Percentiles rank a stretch among this genome's conserved stretches.
Conservation (phyloP, 139 green algal genomes). For the Tetradesmus obliquus region DNA sequence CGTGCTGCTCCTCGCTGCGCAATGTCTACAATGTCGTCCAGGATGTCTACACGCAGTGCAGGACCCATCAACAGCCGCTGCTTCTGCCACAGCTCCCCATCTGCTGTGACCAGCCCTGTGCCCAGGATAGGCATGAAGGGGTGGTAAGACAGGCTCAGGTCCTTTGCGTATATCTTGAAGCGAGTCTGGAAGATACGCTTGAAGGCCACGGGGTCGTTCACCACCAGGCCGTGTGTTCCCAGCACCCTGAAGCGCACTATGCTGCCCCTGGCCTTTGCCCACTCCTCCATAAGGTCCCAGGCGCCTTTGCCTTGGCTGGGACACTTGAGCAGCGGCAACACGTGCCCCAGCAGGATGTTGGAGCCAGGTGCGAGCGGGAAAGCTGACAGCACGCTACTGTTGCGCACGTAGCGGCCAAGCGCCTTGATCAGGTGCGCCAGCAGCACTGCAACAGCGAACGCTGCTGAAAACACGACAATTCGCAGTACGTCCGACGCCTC, state of each 20-base stretch:
- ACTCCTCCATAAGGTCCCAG: conserved; percentile 85
- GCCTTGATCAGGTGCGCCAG: conserved; percentile 12
- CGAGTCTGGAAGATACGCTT: conserved; percentile 88
- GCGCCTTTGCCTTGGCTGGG: conserved; percentile 57
- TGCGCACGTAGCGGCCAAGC: conserved; percentile 26
- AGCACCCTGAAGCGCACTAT: conserved; percentile 78
- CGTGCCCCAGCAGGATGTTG: conserved; percentile 68
- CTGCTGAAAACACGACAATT: not conserved
- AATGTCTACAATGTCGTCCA: conserved; percentile 91
- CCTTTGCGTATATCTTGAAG: conserved; percentile 87
- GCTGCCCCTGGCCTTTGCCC: conserved; percentile 53
- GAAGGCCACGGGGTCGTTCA: conserved; percentile 74
- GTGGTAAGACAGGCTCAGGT: conserved; percentile 85
- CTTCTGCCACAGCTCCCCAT: conserved; percentile 91
- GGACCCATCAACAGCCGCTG: conserved; percentile 90
- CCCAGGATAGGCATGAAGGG: conserved; percentile 95
- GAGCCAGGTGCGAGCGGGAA: conserved; percentile 59
- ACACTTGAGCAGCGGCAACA: conserved; percentile 63
- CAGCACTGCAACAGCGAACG: conserved; percentile 14
- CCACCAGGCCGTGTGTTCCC: conserved; percentile 71
- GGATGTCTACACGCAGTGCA: conserved; percentile 90
- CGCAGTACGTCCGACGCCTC: not conserved
- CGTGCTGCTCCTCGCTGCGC: conserved; percentile 71
- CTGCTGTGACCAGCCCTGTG: conserved; percentile 92
- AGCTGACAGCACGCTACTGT: not conserved